Percentiles rank a stretch among this genome's conserved stretches.
Evolutionary conservation across 1,284 basidiomycete genomes (phyloP).

Genomic region (Pseudozyma thailandica): DNA sequence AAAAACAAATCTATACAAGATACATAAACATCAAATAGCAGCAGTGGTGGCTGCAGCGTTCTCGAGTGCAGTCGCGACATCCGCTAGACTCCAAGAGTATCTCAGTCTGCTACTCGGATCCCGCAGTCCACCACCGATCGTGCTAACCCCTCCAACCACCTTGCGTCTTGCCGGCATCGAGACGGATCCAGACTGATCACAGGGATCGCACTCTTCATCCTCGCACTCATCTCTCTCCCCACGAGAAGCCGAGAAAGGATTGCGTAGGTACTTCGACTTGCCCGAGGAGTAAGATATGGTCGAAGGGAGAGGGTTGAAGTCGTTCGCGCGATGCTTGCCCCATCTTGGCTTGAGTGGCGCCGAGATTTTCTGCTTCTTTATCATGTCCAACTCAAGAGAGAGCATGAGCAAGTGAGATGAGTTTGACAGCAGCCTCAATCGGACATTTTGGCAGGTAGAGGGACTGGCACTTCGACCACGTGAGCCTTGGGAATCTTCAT

Average conservation of each 20-base stretch:
- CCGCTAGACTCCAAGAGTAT: conserved; percentile 26
- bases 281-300: conserved; percentile 14
- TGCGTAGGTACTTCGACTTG: conserved; percentile 22
- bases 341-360: conserved; percentile 64
- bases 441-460: conserved; percentile 17
- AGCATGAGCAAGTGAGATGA: conserved; percentile 66
- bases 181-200: background rate
- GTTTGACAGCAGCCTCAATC: conserved; percentile 61
- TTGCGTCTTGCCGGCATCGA: background rate
- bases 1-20: background rate
- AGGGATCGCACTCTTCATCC: conserved; percentile 6
- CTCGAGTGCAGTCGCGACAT: conserved; percentile 13
- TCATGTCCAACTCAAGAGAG: conserved; percentile 65
- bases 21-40: background rate
- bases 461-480: conserved; percentile 18
- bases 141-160: background rate
- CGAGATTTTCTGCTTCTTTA: conserved; percentile 65
- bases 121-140: conserved; percentile 17
- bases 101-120: conserved; percentile 30
- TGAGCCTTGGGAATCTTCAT: conserved; percentile 7
- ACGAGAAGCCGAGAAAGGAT: conserved; percentile 7
- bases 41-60: background rate
- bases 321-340: conserved; percentile 60
- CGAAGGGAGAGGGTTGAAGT: conserved; percentile 51
- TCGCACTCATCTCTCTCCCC: conserved; percentile 8